Base-by-base conservation (phyloP, 1,284 basidiomycete genomes). In the Boletus semigastroideus region DNA sequence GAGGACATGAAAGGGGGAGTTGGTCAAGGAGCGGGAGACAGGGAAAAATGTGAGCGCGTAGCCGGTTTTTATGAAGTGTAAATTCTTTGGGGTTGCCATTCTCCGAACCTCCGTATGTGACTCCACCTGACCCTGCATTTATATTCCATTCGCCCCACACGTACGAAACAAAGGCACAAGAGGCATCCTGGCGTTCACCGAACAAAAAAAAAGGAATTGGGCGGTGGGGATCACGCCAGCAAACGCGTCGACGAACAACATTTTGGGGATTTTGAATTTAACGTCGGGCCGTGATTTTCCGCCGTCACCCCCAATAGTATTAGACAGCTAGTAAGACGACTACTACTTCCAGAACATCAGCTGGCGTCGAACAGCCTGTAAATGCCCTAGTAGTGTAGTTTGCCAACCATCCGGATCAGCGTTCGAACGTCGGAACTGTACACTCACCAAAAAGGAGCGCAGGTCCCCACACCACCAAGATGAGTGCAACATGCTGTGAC, bases 1-100 rank as follows among this genome's bases (percentile, higher is more conserved):
- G 57, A 66, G 2, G 69, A 69, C 56, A 66, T 66, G 53, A 17
- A 39, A 10, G 22, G 30, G 39, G 39, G 20, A 49, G 43, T 16
- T 67, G 64, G 68, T 70, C 61, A 54, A 56, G 46, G 53, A 52
- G 39, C 49, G 53, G 58, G 36, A 56, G 56, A 58, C 55, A 14
- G 42, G 19, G 45, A 34, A 37, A n/a, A 33, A 17, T 19, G 30
- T 3, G 38, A 38, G 11, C 43, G 34, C 38, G 20, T 25, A 33
- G 39, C 30, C 36, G 51, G 44, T 51, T 54, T 66, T 67, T 62
- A 71, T 67, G 59, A 42, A n/a, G 33, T 22, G 57, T 45, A 65
- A 69, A 67, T 67, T 71, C 66, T 70, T 67, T 67, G 69, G 66
- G 66, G 69, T 70, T 69, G 54, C 65, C 55, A 55, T 60, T 60